phyloP scores from a whole-genome alignment of 225 moss, liverwort and hornwort genomes.

The Physcomitrium patens region DNA sequence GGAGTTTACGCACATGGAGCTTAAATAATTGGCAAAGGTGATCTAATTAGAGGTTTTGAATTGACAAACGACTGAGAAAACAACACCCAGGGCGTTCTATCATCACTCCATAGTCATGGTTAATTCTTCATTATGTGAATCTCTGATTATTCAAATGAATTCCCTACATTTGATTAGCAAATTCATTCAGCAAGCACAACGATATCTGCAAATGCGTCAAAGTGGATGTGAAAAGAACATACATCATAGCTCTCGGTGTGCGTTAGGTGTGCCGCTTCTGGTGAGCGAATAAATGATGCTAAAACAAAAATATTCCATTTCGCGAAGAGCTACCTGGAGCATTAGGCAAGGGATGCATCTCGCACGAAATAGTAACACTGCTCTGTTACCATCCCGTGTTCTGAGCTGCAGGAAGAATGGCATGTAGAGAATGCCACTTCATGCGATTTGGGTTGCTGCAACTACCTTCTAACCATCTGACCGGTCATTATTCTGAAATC shows the following conservation, averaged over 20 bases:
- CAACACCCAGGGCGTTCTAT: too few species aligned
- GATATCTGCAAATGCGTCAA: too few species aligned
- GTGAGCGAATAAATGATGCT: constrained; percentile 1
- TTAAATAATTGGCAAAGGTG: not conserved
- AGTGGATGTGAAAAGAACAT: too few species aligned
- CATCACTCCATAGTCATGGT: too few species aligned
- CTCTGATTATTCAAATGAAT: too few species aligned
- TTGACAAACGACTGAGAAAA: not conserved
- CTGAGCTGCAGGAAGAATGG: not conserved
- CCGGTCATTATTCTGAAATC: constrained; percentile 18
- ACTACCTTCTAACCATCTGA: constrained; percentile 22
- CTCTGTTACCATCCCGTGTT: constrained; percentile 11
- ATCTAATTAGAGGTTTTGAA: not conserved
- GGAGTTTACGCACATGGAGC: not conserved
- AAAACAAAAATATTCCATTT: not conserved
- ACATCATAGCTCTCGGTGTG: not conserved
- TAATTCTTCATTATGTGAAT: too few species aligned
- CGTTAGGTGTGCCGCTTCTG: constrained; percentile 5
- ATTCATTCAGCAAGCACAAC: too few species aligned
- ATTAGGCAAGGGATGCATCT: not conserved
- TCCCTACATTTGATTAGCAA: too few species aligned
- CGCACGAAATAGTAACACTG: not conserved
- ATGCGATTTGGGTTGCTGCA: constrained; percentile 19
- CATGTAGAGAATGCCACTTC: not conserved
- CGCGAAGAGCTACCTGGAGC: not conserved